These are phyloP conservation scores for Ascochyta pisi DNA, from an alignment of 2,329 filamentous ascomycete species.

Conservation along the genomic window DNA sequence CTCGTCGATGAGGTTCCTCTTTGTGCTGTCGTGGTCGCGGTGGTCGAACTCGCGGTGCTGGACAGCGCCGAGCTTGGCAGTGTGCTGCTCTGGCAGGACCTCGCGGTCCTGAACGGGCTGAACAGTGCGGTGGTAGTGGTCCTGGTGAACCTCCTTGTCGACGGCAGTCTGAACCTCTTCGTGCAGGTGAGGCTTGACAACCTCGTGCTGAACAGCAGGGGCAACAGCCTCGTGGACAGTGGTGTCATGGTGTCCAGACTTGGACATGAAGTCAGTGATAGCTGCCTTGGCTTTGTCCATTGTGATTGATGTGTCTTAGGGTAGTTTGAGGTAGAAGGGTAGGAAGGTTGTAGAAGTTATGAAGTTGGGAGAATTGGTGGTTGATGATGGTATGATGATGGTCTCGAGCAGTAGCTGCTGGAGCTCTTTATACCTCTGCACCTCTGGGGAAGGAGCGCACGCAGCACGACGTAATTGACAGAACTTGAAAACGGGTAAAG, in stretches of 20 bases:
- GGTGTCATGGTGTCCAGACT: constrained; percentile 72
- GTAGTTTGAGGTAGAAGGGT: constrained; percentile 5
- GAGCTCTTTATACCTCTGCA: constrained; percentile 31
- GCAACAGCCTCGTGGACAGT: constrained; percentile 71
- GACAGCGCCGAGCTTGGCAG: constrained; percentile 64
- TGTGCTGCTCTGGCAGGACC: constrained; percentile 67
- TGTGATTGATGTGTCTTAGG: constrained; percentile 24
- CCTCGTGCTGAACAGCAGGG: constrained; percentile 67
- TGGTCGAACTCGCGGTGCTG: constrained; percentile 69
- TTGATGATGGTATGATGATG: constrained; percentile 26
- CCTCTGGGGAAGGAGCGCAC: neutral
- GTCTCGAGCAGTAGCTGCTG: constrained; percentile 6
- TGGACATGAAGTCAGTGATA: constrained; percentile 65
- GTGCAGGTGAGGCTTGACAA: constrained; percentile 65
- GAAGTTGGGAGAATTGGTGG: neutral
- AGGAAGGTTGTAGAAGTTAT: constrained; percentile 1
- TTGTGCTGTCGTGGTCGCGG: constrained; percentile 56
- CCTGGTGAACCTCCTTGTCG: constrained; percentile 73
- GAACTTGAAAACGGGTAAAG: constrained; percentile 5
- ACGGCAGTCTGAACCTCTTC: constrained; percentile 68
- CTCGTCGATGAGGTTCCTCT: constrained; percentile 53
- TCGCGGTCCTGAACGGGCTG: constrained; percentile 68
- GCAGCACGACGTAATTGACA: constrained; percentile 37
- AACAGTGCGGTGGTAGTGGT: constrained; percentile 74
- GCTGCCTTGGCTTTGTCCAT: constrained; percentile 71